A percentile compares a stretch with the other conserved stretches of the same genome.
phyloP scores from a whole-genome alignment of 306 rosid genomes.

The Cucurbita moschata region DNA sequence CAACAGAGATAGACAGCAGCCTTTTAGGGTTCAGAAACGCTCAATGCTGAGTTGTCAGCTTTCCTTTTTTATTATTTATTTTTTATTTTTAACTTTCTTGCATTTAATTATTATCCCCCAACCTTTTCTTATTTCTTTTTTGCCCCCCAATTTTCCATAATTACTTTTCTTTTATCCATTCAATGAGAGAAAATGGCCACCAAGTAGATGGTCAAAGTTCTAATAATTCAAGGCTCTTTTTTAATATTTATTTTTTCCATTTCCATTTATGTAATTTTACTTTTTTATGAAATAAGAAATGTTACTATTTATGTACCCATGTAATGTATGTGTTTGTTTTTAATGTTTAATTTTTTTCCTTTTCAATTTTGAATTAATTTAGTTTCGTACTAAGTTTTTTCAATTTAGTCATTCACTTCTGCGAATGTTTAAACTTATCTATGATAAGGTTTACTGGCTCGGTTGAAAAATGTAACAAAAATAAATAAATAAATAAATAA shows the following conservation, averaged over 20 bases:
- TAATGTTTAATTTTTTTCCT: too few relatives aligned
- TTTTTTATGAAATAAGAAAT: too few relatives aligned
- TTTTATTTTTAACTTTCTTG: background rate
- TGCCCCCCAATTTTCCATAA: background rate
- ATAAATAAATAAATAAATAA: too few relatives aligned
- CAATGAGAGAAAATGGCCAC: background rate
- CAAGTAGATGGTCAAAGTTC: background rate
- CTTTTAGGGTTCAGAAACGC: background rate
- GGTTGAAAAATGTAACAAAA: too few relatives aligned
- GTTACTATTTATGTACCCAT: too few relatives aligned
- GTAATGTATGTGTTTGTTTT: too few relatives aligned
- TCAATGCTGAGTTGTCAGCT: background rate
- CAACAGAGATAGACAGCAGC: constrained; percentile 9
- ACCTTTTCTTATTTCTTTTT: background rate
- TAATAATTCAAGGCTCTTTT: background rate
- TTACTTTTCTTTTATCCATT: background rate
- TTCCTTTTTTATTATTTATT: background rate
- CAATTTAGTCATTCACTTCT: too few relatives aligned
- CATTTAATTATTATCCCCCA: background rate
- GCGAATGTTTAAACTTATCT: too few relatives aligned
- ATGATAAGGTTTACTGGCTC: too few relatives aligned
- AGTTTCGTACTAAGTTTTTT: too few relatives aligned
- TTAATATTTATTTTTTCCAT: background rate
- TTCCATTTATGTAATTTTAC: too few relatives aligned
- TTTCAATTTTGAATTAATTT: too few relatives aligned